phyloP scores from a whole-genome alignment of 1,284 basidiomycete species.

The Lignosus rhinocerotis region DNA sequence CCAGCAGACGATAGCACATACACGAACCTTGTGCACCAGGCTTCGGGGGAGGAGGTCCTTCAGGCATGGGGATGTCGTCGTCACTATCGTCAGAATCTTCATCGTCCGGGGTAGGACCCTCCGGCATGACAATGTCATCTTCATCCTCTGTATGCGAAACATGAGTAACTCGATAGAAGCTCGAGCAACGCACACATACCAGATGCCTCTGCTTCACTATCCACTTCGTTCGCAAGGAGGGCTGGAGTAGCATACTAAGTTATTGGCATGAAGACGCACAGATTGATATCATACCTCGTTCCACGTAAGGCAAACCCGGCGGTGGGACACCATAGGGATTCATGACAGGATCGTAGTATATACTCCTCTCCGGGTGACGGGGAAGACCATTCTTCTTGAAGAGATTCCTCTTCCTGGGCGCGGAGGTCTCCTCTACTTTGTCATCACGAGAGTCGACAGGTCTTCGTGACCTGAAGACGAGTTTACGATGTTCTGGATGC shows the following conservation, averaged over 20 bases:
- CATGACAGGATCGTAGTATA: constrained; percentile 92
- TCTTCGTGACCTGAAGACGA: constrained; percentile 63
- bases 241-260: constrained; percentile 39
- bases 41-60: constrained; percentile 67
- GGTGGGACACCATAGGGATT: constrained; percentile 96
- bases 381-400: constrained; percentile 84
- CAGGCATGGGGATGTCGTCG: constrained; percentile 86
- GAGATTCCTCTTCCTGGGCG: constrained; percentile 57
- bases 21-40: constrained; percentile 20
- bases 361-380: constrained; percentile 83
- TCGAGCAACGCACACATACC: constrained; percentile 29
- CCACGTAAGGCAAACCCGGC: constrained; percentile 93
- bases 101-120: constrained; percentile 64
- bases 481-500: constrained; percentile 84
- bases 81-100: constrained; percentile 53
- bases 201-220: constrained; percentile 58
- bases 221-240: constrained; percentile 59
- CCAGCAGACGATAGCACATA: constrained; percentile 1
- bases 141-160: constrained; percentile 41
- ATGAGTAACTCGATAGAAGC: neutral
- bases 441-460: constrained; percentile 48
- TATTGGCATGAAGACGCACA: neutral
- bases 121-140: constrained; percentile 71
- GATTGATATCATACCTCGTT: constrained; percentile 62
- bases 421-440: constrained; percentile 36